phyloP scores from a whole-genome alignment of 441 rosid genomes.

The Erysimum cheiri region DNA sequence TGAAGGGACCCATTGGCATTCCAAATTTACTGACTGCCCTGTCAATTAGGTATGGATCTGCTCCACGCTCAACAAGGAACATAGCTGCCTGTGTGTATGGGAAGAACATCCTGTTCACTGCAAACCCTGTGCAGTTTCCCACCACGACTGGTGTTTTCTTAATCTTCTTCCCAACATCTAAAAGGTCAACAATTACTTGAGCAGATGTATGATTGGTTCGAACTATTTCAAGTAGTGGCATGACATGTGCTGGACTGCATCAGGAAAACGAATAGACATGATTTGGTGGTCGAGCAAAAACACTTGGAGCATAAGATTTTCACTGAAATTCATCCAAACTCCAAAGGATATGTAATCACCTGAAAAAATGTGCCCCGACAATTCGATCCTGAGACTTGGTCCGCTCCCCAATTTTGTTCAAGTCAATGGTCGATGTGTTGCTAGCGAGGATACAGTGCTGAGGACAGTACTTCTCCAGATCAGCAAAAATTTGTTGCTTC shows the following conservation, averaged over 20 bases:
- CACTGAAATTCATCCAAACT: slow-evolving; percentile 18
- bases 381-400: slow-evolving; percentile 84
- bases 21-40: slow-evolving; percentile 86
- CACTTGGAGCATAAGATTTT: background rate
- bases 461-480: slow-evolving; percentile 88
- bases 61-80: slow-evolving; percentile 81
- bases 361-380: slow-evolving; percentile 97
- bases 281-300: slow-evolving; percentile 16
- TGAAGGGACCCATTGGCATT: slow-evolving; percentile 99
- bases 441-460: slow-evolving; percentile 90
- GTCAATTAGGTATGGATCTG: slow-evolving; percentile 83
- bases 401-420: slow-evolving; percentile 83
- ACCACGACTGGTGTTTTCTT: slow-evolving; percentile 94
- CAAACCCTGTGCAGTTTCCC: slow-evolving; percentile 98
- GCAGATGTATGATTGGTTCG: slow-evolving; percentile 89
- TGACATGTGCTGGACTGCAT: slow-evolving; percentile 96
- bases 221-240: slow-evolving; percentile 96
- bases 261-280: slow-evolving; percentile 33
- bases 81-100: slow-evolving; percentile 87
- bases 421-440: slow-evolving; percentile 93
- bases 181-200: slow-evolving; percentile 86
- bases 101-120: slow-evolving; percentile 97
- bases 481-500: slow-evolving; percentile 94
- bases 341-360: slow-evolving; percentile 52
- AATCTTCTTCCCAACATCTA: slow-evolving; percentile 91